These are phyloP conservation scores for Thymus mandschuricus DNA, from an alignment of 257 asterid species.

Conservation along the genomic window DNA sequence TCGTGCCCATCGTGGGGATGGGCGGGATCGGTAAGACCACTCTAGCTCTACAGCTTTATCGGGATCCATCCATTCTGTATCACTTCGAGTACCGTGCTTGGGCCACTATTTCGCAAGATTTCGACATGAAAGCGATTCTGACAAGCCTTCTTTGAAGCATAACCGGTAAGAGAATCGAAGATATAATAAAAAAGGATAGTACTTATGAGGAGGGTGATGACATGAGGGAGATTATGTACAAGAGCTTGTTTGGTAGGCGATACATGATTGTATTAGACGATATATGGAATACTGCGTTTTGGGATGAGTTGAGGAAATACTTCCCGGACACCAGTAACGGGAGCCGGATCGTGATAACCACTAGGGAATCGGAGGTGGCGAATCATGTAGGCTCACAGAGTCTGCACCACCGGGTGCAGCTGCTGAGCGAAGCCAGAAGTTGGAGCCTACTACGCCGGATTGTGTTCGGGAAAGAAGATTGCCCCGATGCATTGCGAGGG, in stretches of 20 bases:
- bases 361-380: not conserved
- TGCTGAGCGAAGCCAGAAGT: not conserved
- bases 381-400: not conserved
- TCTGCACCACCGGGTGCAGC: constrained; percentile 13
- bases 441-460: not conserved
- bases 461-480: not conserved
- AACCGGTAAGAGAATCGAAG: not conserved
- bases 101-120: constrained; percentile 30
- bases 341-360: not conserved
- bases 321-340: not conserved
- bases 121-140: not conserved
- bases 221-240: not conserved
- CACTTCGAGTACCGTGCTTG: constrained; percentile 21
- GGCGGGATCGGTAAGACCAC: constrained; percentile 5
- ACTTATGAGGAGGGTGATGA: not conserved
- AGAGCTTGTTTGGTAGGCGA: constrained; percentile 10
- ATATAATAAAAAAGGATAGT: too few species aligned
- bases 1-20: constrained; percentile 28
- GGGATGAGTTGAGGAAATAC: not conserved
- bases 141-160: not conserved
- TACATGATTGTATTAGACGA: constrained; percentile 11
- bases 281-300: not conserved
- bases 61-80: not conserved
- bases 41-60: constrained; percentile 20
- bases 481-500: not conserved